A percentile compares a stretch with the other conserved stretches of the same genome.
Conservation (phyloP, 2,329 filamentous ascomycete species). For the Setomelanomma holmii region DNA sequence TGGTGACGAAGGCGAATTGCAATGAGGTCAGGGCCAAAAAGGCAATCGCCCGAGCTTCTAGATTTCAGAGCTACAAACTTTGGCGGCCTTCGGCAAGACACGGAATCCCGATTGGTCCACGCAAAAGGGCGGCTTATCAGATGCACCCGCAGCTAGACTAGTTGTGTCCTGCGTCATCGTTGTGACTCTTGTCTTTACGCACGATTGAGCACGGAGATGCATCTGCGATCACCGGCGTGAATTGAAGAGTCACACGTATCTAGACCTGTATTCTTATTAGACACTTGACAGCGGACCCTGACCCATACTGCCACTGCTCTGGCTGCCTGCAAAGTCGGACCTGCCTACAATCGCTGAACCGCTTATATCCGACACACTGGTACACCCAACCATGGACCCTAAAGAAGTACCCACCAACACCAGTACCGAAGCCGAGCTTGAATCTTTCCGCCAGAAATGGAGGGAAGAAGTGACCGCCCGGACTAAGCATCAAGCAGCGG, state of each 20-base stretch:
- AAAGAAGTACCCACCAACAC: constrained; percentile 35
- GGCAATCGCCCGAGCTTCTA: constrained; percentile 5
- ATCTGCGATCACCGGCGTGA: neutral
- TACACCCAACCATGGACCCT: constrained; percentile 22
- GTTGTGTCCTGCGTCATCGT: constrained; percentile 14
- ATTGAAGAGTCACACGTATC: constrained; percentile 3
- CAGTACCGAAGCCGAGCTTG: constrained; percentile 70
- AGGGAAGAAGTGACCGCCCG: constrained; percentile 74
- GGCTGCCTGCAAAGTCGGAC: constrained; percentile 38
- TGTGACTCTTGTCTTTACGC: constrained; percentile 7
- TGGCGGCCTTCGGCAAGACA: constrained; percentile 12
- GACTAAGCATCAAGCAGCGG: constrained; percentile 45
- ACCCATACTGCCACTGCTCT: constrained; percentile 14
- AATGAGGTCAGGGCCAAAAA: constrained; percentile 17
- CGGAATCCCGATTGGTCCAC: constrained; percentile 3
- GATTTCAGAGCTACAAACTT: constrained; percentile 21
- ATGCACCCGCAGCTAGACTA: constrained; percentile 20
- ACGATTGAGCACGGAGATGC: constrained; percentile 4
- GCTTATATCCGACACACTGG: constrained; percentile 30
- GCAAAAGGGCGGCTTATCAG: constrained; percentile 31
- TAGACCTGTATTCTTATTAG: constrained; percentile 33
- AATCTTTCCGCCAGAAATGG: constrained; percentile 87
- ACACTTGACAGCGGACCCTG: constrained; percentile 10
- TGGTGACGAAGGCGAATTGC: constrained; percentile 30
- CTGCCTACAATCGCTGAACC: constrained; percentile 16